Conservation (phyloP, 139 green algal species). For the Ulvella scutata region DNA sequence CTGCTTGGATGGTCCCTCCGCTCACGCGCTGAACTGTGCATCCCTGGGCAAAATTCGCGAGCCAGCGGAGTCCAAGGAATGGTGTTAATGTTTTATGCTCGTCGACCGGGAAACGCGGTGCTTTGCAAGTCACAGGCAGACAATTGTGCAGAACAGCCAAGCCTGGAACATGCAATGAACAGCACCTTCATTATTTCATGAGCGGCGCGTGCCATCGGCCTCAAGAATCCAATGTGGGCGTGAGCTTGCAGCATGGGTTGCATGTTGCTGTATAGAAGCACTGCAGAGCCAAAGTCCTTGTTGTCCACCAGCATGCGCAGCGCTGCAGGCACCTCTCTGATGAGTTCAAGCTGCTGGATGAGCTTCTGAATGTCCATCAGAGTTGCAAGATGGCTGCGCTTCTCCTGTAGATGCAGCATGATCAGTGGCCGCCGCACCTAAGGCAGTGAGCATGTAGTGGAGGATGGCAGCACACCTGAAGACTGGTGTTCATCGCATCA, state of each 20-base stretch:
- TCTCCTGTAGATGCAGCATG: background rate
- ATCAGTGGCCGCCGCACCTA: too few species aligned
- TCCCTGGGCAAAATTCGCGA: too few species aligned
- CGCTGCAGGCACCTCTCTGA: background rate
- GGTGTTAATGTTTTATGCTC: too few species aligned
- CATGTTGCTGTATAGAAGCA: background rate
- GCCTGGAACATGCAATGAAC: too few species aligned
- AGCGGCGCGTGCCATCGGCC: background rate
- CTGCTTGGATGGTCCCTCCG: too few species aligned
- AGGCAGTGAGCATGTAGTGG: too few species aligned
- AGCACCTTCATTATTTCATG: background rate
- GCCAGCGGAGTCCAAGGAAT: too few species aligned
- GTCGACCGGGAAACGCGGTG: too few species aligned
- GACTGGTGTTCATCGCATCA: background rate
- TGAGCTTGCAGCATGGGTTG: background rate
- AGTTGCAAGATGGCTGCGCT: background rate
- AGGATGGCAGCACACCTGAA: background rate
- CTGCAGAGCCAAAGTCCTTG: constrained; percentile 3
- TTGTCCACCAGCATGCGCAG: background rate
- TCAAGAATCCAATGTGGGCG: background rate
- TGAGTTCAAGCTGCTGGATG: background rate
- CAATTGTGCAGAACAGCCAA: too few species aligned
- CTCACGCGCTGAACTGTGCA: too few species aligned
- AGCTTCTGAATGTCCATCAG: background rate
- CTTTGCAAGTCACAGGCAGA: too few species aligned